Conservation (phyloP, 352 stramenopile species). For the Phytophthora brassicae region DNA sequence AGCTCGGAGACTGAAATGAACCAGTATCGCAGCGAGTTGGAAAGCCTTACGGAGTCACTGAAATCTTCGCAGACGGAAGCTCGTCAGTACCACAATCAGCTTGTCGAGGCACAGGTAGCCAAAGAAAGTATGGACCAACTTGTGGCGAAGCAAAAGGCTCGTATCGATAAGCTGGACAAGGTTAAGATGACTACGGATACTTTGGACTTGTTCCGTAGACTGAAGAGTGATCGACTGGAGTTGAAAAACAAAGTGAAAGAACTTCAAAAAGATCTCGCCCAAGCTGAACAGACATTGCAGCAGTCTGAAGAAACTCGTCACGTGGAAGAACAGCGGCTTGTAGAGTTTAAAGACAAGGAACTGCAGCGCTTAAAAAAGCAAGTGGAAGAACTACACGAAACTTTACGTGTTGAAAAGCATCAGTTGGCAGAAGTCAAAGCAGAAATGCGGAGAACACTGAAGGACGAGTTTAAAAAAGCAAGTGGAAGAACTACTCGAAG, state of each 20-base stretch:
- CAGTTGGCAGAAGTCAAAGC: constrained; percentile 19
- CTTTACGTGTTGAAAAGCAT: constrained; percentile 40
- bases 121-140: constrained; percentile 52
- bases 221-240: constrained; percentile 60
- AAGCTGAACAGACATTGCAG: constrained; percentile 22
- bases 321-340: constrained; percentile 24
- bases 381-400: constrained; percentile 43
- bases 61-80: constrained; percentile 61
- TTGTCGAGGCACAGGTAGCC: constrained; percentile 37
- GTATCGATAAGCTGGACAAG: constrained; percentile 79
- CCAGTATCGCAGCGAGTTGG: constrained; percentile 45
- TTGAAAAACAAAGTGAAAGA: constrained; percentile 49
- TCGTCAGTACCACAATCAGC: constrained; percentile 51
- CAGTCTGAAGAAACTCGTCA: constrained; percentile 10
- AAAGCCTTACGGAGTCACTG: constrained; percentile 53
- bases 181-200: constrained; percentile 84
- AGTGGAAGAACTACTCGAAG: no score
- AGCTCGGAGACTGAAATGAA: constrained; percentile 56
- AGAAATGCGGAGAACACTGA: constrained; percentile 39
- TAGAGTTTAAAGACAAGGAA: constrained; percentile 50
- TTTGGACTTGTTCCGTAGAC: constrained; percentile 64
- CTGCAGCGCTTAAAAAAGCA: constrained; percentile 39
- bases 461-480: constrained; percentile 48
- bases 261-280: constrained; percentile 35
- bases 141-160: constrained; percentile 53